Evolutionary conservation across 75 land plant genomes (phyloP), one percentile per base, ranked within the genome.

Genomic region (Larix kaempferi): DNA sequence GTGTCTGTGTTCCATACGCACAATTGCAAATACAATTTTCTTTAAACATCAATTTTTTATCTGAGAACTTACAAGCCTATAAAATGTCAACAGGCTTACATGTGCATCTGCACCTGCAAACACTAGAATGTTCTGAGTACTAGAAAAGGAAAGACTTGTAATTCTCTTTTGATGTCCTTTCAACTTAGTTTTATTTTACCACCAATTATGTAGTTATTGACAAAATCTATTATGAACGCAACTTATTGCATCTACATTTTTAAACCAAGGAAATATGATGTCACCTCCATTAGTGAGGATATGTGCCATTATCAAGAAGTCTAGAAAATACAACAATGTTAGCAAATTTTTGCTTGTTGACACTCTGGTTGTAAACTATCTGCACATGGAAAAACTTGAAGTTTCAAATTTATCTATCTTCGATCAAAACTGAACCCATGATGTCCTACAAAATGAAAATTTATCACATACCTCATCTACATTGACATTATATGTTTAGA

Each of bases 1-100:
- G 80, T 79, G 29, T 91, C 96, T 22, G 83, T 87, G 83, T 78
- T 87, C 96, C 96, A 93, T 33, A 89, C 75, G 69, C 88, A 93
- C 19, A 93, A 84, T 94, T 93, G 82, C 75, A 83, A 73, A 54
- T 13, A 12, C 25, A 59, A 80, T 19, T 78, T 80, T 44, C 78
- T 77, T 16, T 72, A 61, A 23, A 83, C 83, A 75, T 76, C 57
- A n/a, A 65, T 41, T n/a, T 52, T 74, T 25, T 29, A 64, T 83
- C 83, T 7, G 52, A 44, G 52, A 44, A 44, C 10, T 44, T 44
- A 44, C 52, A 44, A 44, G 52, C 0, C 8, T 44, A 6, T 44
- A 44, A 44, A n/a, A 44, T 44, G 52, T 8, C 1, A 44, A 44
- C 52, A 59, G 66, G 2, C 74, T 73, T 80, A 88, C 91, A 88